phyloP scores from a whole-genome alignment of 495 filamentous ascomycete genomes.

The Neurospora sp. region DNA sequence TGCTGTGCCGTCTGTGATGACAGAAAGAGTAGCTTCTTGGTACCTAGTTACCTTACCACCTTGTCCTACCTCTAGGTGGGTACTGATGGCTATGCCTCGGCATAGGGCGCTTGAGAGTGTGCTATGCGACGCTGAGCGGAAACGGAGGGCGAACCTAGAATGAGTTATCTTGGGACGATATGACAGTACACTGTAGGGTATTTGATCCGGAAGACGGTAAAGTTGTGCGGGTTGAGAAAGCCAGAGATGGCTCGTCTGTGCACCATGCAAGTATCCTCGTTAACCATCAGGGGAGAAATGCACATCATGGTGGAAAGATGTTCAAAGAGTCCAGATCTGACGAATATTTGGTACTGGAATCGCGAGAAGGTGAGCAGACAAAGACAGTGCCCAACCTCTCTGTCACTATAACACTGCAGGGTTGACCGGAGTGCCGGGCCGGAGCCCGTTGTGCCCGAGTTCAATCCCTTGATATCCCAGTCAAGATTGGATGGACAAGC shows the following conservation, averaged over 20 bases:
- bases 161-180: neutral
- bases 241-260: neutral
- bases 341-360: neutral
- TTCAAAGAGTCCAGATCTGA: neutral
- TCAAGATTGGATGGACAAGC: neutral
- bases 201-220: neutral
- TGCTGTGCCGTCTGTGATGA: neutral
- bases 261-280: neutral
- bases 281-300: neutral
- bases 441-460: neutral
- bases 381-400: neutral
- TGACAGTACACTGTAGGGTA: neutral
- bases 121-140: neutral
- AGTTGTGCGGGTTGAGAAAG: neutral
- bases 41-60: neutral
- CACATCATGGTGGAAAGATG: neutral
- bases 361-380: neutral
- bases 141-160: neutral
- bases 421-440: neutral
- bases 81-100: neutral
- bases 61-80: neutral
- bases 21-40: neutral
- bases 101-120: neutral
- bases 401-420: neutral
- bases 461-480: neutral